phyloP scores from a whole-genome alignment of 2,329 filamentous ascomycete genomes.

The Fusarium pseudoanthophilum region DNA sequence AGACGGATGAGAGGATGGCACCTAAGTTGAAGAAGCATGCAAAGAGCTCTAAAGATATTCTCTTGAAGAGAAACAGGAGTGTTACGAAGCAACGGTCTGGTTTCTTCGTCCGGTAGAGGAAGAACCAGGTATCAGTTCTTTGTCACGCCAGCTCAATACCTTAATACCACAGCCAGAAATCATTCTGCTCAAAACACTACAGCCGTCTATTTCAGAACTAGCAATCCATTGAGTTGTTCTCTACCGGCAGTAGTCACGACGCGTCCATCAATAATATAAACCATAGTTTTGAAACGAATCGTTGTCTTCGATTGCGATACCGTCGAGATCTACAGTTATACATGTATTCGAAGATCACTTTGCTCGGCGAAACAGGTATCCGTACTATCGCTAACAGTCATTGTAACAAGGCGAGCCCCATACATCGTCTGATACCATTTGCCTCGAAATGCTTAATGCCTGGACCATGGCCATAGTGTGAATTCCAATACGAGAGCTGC shows the following conservation, averaged over 20 bases:
- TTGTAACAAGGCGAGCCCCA: conserved; percentile 10
- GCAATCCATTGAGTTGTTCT: not conserved
- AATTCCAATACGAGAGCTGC: not conserved
- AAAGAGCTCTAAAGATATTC: conserved; percentile 54
- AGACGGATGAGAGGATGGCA: conserved; percentile 59
- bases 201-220: not conserved
- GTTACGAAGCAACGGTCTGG: conserved; percentile 52
- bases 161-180: conserved; percentile 12
- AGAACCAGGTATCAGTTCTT: not conserved
- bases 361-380: conserved; percentile 7
- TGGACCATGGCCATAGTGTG: conserved; percentile 5
- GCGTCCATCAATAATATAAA: not conserved
- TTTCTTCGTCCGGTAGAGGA: conserved; percentile 54
- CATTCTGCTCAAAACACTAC: not conserved
- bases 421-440: not conserved
- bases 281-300: not conserved
- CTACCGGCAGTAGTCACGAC: not conserved
- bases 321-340: not conserved
- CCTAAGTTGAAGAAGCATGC: conserved; percentile 59
- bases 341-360: not conserved
- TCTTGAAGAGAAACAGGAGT: conserved; percentile 59
- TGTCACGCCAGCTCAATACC: conserved; percentile 20
- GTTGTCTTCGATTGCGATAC: not conserved
- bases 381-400: not conserved
- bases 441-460: not conserved